Evolutionary conservation across 176 grass and related monocot genomes (phyloP), one percentile per base, ranked within the genome.

Genomic region (Neostapfia colusana): DNA sequence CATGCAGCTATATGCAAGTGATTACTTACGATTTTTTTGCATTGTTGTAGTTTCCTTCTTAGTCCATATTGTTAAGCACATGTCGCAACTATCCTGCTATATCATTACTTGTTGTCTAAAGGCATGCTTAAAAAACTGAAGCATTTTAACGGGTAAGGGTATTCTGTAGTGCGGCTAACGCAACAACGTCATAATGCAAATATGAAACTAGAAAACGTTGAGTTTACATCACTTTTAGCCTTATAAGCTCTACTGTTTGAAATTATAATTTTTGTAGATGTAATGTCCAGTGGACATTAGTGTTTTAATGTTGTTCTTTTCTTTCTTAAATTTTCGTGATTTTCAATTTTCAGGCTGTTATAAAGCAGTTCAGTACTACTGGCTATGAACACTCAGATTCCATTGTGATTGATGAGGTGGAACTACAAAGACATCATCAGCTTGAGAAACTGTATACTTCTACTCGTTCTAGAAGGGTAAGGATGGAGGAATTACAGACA

Each of bases 391-490:
- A 72, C 63, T 95, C 95, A 70, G 95, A 92, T 88, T 78, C 76
- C 1, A 83, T 99, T 79, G 79, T 99, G 27, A 99, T 92, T 76
- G 95, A 99, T 86, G 95, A 95, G 81, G 67, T 88, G 62, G 95
- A 99, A 72, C 76, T 99, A 75, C 89, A 94, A 65, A 90, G 92
- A 75, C 95, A 99, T 88, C 95, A 94, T 74, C 87, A 82, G 74
- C 81, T 99, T 71, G 95, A 99, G 61, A 99, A 92, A 66, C 84
- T 99, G 61, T 99, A 99, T 72, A 88, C 70, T 60, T 99, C 95
- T 86, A 99, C 91, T 83, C 95, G 95, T 79, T 83, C 92, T 16
- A 84, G 62, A 88, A 99, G 95, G 89, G 95, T 99, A 99, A 90
- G 84, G 67, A 57, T 41, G 8, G 56, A 18, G 61, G 27, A n/a